Conservation (phyloP, 768 basidiomycete species). For the Rhodotorula paludigena region DNA sequence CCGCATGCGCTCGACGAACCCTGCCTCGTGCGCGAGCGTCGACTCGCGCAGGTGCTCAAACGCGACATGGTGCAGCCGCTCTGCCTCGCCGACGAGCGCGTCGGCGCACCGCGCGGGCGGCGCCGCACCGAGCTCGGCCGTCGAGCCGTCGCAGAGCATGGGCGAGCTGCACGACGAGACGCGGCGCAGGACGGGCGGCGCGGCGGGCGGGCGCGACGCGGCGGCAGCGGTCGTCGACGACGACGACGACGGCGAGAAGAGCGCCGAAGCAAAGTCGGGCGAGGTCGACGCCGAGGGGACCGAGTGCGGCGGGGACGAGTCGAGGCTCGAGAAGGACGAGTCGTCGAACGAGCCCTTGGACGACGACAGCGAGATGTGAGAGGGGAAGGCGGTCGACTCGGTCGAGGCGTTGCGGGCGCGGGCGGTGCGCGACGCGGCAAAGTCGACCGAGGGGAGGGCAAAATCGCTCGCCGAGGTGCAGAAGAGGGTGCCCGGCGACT, state of each 20-base stretch:
- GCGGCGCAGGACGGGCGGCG: background rate
- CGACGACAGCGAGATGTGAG: constrained; percentile 9
- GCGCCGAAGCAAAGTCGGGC: background rate
- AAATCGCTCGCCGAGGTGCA: constrained; percentile 6
- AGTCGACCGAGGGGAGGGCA: constrained; percentile 6
- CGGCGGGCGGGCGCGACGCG: background rate
- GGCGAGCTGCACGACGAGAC: constrained; percentile 7
- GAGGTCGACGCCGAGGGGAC: constrained; percentile 15
- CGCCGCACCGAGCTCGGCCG: too few species aligned
- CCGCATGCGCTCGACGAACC: constrained; percentile 32
- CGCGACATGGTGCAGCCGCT: constrained; percentile 24
- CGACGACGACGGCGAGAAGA: background rate
- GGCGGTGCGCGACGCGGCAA: too few species aligned
- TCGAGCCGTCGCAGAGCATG: constrained; percentile 4
- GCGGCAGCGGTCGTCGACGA: too few species aligned
- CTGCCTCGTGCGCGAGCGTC: constrained; percentile 18
- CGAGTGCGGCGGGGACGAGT: background rate
- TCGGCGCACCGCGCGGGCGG: background rate
- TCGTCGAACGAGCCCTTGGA: constrained; percentile 16
- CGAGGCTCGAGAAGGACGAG: constrained; percentile 7
- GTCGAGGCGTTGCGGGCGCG: constrained; percentile 7
- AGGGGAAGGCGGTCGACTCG: background rate
- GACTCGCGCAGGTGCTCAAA: constrained; percentile 27
- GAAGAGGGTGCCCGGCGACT: background rate
- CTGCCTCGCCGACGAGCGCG: constrained; percentile 1